phyloP scores from a whole-genome alignment of 768 basidiomycete species.

The Suillus americanus region DNA sequence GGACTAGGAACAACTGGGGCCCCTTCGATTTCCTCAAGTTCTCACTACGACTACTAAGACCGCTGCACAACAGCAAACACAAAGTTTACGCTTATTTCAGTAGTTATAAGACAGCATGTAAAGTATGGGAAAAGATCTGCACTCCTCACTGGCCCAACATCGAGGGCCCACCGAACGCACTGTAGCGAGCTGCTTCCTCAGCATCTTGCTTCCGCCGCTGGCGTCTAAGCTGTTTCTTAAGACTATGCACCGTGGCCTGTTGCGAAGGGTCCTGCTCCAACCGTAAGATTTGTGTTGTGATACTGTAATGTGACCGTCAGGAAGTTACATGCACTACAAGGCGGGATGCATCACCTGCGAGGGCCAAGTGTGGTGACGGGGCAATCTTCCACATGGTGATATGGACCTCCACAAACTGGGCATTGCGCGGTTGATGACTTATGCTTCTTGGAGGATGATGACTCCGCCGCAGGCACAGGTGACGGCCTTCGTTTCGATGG shows the following conservation, averaged over 20 bases:
- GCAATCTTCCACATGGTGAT: constrained; percentile 55
- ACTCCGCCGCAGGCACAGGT: constrained; percentile 25
- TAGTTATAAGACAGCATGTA: background rate
- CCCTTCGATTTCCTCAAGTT: too few species aligned
- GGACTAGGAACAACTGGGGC: too few species aligned
- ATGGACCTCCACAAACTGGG: constrained; percentile 45
- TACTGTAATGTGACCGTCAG: constrained; percentile 32
- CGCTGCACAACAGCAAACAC: too few species aligned
- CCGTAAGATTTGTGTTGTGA: constrained; percentile 43
- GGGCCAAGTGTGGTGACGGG: constrained; percentile 53
- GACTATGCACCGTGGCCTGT: constrained; percentile 31
- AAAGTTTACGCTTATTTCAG: too few species aligned
- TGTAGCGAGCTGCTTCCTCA: background rate
- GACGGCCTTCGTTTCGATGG: constrained; percentile 39
- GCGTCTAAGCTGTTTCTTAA: constrained; percentile 39
- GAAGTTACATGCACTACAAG: background rate
- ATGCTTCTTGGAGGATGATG: constrained; percentile 36
- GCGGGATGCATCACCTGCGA: constrained; percentile 43
- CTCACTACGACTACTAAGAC: too few species aligned
- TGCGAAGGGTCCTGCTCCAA: constrained; percentile 42
- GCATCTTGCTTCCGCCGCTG: constrained; percentile 32
- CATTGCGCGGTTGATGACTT: constrained; percentile 39
- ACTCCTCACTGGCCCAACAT: background rate
- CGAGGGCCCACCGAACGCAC: background rate
- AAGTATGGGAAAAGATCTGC: background rate